phyloP scores from a whole-genome alignment of 805 yeast genomes.

The Ogataea thermomethanolica region DNA sequence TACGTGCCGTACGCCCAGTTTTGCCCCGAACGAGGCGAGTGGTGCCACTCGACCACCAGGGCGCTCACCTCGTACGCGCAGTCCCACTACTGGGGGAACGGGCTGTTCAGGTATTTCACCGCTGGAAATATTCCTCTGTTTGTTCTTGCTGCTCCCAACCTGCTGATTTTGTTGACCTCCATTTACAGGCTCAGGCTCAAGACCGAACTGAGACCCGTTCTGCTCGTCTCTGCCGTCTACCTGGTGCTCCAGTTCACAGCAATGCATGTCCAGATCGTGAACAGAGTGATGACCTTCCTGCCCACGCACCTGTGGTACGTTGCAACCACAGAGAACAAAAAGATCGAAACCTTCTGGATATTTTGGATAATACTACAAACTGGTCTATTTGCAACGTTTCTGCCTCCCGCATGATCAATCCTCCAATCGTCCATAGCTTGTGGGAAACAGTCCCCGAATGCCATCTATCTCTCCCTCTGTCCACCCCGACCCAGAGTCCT shows the following conservation, averaged over 20 bases:
- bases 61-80: conserved; percentile 73
- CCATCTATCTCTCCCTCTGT: conserved; percentile 83
- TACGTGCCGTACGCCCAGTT: conserved; percentile 50
- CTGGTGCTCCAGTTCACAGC: conserved; percentile 49
- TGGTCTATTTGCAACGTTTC: conserved; percentile 69
- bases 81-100: conserved; percentile 76
- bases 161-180: conserved; percentile 43
- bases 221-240: conserved; percentile 41
- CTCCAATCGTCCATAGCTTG: conserved; percentile 54
- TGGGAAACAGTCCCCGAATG: conserved; percentile 67
- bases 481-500: conserved; percentile 88
- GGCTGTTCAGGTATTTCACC: conserved; percentile 83
- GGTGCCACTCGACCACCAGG: conserved; percentile 65
- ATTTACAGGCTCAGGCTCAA: conserved; percentile 34
- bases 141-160: conserved; percentile 66
- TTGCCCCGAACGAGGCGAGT: conserved; percentile 72
- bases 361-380: conserved; percentile 71
- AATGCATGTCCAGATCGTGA: conserved; percentile 86
- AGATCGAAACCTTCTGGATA: conserved; percentile 40
- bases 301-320: conserved; percentile 77
- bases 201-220: conserved; percentile 35
- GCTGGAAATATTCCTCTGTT: conserved; percentile 79
- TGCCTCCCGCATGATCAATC: conserved; percentile 79
- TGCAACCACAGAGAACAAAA: conserved; percentile 29
- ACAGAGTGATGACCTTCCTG: conserved; percentile 70